Percentiles rank a stretch among this genome's conserved stretches.
These are phyloP conservation scores for Plantago major DNA, from an alignment of 257 asterid species.

Conservation along the genomic window DNA sequence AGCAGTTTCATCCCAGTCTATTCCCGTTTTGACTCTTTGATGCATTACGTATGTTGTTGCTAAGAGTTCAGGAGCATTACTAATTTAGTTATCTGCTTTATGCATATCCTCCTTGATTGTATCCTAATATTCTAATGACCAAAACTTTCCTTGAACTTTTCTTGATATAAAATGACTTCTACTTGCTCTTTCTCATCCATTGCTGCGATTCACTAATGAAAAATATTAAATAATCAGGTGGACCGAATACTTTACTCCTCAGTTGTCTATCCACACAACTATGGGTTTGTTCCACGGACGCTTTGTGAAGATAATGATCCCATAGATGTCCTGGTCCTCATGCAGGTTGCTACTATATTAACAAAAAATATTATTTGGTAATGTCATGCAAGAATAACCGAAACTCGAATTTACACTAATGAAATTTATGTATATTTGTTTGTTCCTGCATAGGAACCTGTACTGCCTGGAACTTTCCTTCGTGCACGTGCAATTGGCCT, in stretches of 20 bases:
- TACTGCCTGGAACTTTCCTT: constrained; percentile 73
- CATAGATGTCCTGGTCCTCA: constrained; percentile 75
- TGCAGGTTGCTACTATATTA: constrained; percentile 58
- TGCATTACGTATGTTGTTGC: too few relatives aligned
- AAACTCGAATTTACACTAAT: neutral
- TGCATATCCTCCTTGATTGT: neutral
- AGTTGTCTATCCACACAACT: constrained; percentile 94
- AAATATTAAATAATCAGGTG: constrained; percentile 45
- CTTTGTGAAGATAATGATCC: constrained; percentile 92
- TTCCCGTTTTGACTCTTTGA: too few relatives aligned
- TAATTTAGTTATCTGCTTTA: neutral
- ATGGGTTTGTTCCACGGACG: constrained; percentile 87
- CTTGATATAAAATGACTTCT: neutral
- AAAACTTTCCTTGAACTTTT: neutral
- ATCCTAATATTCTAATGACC: neutral
- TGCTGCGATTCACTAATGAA: neutral
- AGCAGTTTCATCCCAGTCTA: too few relatives aligned
- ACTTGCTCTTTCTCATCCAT: neutral
- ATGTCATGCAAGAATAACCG: neutral
- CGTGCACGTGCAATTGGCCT: constrained; percentile 98
- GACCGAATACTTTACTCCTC: constrained; percentile 89
- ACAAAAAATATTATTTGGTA: neutral
- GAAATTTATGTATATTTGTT: neutral
- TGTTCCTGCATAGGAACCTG: constrained; percentile 58
- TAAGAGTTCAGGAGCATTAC: neutral